Evolutionary conservation across 306 rosid species (phyloP), one percentile per base, ranked within the genome.

Genomic region (Alnus glutinosa): DNA sequence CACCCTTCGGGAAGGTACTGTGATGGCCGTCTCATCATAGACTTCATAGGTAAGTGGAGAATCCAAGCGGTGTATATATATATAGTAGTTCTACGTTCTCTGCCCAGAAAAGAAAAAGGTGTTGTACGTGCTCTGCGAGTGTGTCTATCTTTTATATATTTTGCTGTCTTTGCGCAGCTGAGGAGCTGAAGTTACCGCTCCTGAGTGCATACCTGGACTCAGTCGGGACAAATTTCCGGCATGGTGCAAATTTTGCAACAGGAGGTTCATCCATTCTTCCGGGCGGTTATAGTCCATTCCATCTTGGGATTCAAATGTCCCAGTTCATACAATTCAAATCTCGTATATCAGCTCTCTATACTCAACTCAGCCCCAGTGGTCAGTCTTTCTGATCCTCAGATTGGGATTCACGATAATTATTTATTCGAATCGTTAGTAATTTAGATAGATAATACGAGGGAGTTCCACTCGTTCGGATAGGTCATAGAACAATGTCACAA

Each of bases 1-100:
- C 75, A 46, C 51, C 82, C 91, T 66, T 77, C 93, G 19, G 98
- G 98, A 74, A 90, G 98, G 30, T 61, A 71, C 42, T 91, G 86
- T 54, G 98, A 95, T 77, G 98, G 98, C 64, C 97, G 96, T 48
- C 95, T 95, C 54, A 77, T 95, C 15, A 39, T 95, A 1, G 98
- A 95, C 82, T 91, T 88, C 54, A 84, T 92, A 3, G 85, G 97
- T 91, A 77, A 85, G 76, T 7, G 28, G 13, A 79, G 57, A 52
- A 7, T 4, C 28, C 28, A 23, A 23, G 28, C n/a, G 9, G 28
- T 23, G 28, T 23, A 23, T 23, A 23, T 23, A 23, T 23, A 8
- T 6, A 5, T 18, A 8, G 23, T 18, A 16, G n/a, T 6, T 18
- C 61, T 7, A 54, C 11, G 5, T 5, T 19, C 4, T 54, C 19